These are phyloP conservation scores for Fallopia convolvulus DNA, from an alignment of 148 eudicot species.

Conservation along the genomic window DNA sequence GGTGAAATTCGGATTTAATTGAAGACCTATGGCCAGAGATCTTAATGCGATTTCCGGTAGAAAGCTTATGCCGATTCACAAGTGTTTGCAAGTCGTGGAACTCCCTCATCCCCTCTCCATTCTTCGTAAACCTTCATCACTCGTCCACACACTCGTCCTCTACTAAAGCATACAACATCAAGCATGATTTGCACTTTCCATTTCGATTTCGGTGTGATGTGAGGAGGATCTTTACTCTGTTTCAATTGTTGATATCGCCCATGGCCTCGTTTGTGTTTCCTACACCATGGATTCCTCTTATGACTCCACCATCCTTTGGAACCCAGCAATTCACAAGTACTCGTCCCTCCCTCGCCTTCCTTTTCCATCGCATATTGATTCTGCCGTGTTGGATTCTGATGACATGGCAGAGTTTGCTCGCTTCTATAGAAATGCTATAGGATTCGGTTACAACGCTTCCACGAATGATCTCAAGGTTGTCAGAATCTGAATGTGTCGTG, in stretches of 20 bases:
- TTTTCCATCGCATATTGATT: neutral
- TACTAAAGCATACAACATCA: neutral
- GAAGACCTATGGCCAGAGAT: neutral
- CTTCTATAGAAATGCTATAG: neutral
- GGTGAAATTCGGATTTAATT: neutral
- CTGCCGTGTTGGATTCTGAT: neutral
- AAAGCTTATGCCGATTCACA: neutral
- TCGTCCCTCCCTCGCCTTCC: neutral
- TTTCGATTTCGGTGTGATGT: neutral
- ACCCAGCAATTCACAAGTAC: neutral
- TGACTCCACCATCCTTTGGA: neutral
- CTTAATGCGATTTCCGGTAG: neutral
- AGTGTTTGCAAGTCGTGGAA: neutral
- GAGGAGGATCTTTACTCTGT: neutral
- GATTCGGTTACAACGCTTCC: neutral
- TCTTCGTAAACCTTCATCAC: neutral
- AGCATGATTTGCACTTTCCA: neutral
- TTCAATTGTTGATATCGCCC: neutral
- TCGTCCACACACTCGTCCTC: neutral
- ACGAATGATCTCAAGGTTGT: neutral
- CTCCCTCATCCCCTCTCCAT: neutral
- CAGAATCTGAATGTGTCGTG: neutral
- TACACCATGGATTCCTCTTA: neutral
- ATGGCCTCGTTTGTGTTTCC: neutral
- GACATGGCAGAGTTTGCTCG: neutral